Percentiles rank a stretch among this genome's conserved stretches.
Conservation (phyloP, 1,284 basidiomycete genomes). For the Chiua sp. region DNA sequence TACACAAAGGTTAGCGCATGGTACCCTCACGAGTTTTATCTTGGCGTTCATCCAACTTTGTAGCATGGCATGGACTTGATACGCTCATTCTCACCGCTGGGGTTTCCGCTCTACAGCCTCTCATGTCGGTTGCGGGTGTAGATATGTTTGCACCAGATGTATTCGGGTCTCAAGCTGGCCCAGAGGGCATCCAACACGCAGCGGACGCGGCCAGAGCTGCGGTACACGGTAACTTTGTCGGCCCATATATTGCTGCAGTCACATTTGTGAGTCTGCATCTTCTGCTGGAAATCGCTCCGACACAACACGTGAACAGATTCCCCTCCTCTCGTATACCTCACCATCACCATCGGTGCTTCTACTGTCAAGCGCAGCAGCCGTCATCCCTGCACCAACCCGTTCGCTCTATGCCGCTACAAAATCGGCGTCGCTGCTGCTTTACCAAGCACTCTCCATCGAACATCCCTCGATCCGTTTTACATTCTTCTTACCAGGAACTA, state of each 20-base stretch:
- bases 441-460: constrained; percentile 82
- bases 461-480: constrained; percentile 69
- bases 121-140: constrained; percentile 76
- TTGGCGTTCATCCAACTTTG: constrained; percentile 1
- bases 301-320: constrained; percentile 57
- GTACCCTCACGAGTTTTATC: background rate
- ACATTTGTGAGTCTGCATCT: constrained; percentile 59
- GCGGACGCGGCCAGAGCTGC: constrained; percentile 60
- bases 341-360: constrained; percentile 77
- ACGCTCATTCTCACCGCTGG: constrained; percentile 88
- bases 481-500: constrained; percentile 61
- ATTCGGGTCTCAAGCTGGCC: constrained; percentile 43
- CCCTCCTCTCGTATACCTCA: constrained; percentile 75
- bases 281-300: background rate
- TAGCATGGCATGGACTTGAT: constrained; percentile 85
- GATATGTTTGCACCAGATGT: constrained; percentile 44
- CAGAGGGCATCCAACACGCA: constrained; percentile 56
- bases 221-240: constrained; percentile 65
- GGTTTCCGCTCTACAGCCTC: constrained; percentile 81
- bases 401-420: constrained; percentile 89
- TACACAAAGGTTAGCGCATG: constrained; percentile 56
- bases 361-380: constrained; percentile 80
- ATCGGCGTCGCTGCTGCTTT: constrained; percentile 78
- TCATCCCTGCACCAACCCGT: constrained; percentile 87
- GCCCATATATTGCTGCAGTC: constrained; percentile 66